A percentile compares a stretch with the other conserved stretches of the same genome.
Evolutionary conservation across 306 rosid species (phyloP).

Genomic region (Ochetophila trinervis): DNA sequence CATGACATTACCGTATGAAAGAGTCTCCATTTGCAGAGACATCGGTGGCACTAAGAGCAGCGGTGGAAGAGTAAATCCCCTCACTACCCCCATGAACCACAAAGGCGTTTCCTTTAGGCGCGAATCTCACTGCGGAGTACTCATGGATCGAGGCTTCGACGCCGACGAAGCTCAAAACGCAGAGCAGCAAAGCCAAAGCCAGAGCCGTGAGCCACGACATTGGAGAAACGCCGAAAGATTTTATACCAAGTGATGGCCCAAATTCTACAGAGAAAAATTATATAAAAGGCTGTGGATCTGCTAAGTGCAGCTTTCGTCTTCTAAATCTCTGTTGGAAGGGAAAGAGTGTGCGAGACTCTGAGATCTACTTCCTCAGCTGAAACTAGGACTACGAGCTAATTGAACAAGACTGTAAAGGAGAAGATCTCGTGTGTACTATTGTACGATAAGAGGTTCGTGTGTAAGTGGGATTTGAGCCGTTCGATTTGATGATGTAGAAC

Average conservation of each 20-base stretch:
- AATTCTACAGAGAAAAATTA: neutral
- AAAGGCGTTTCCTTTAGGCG: slow-evolving; percentile 76
- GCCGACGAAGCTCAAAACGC: slow-evolving; percentile 29
- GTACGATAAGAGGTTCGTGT: neutral
- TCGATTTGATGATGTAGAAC: neutral
- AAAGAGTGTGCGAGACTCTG: slow-evolving; percentile 5
- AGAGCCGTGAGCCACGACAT: slow-evolving; percentile 38
- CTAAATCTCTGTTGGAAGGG: slow-evolving; percentile 9
- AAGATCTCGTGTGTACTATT: neutral
- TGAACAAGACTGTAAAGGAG: neutral
- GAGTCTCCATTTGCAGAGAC: slow-evolving; percentile 51
- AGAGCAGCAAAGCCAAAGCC: slow-evolving; percentile 27
- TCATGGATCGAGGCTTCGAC: slow-evolving; percentile 79
- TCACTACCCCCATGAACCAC: slow-evolving; percentile 96
- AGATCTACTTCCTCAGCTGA: slow-evolving; percentile 36
- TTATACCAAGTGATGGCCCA: neutral
- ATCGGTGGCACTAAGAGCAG: slow-evolving; percentile 29
- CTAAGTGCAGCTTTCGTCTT: neutral
- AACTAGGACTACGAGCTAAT: neutral
- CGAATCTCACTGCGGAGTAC: slow-evolving; percentile 57
- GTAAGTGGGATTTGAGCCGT: neutral
- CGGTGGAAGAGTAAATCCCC: slow-evolving; percentile 77
- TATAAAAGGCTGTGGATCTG: slow-evolving; percentile 23
- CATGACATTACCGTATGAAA: slow-evolving; percentile 54
- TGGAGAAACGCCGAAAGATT: neutral